phyloP scores from a whole-genome alignment of 352 stramenopile species.

The Phytophthora chlamydospora region DNA sequence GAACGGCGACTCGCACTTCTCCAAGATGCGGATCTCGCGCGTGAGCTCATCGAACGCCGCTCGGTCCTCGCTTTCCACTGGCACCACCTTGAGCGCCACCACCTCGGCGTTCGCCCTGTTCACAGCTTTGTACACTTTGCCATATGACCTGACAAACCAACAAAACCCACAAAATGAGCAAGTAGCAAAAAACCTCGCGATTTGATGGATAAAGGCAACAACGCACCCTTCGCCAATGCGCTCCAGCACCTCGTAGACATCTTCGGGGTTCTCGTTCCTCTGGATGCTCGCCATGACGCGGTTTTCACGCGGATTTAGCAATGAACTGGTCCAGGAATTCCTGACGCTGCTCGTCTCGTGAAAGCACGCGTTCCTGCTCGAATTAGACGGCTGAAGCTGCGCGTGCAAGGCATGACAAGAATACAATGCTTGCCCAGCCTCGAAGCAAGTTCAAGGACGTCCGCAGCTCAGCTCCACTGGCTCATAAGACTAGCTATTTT shows the following conservation, averaged over 20 bases:
- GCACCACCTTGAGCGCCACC: conserved; percentile 87
- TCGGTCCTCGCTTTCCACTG: conserved; percentile 77
- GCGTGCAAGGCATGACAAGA: conserved; percentile 2
- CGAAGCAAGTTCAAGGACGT: conserved; percentile 22
- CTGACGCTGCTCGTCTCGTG: not conserved
- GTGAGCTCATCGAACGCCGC: conserved; percentile 65
- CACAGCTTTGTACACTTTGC: conserved; percentile 86
- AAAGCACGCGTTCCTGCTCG: conserved; percentile 10
- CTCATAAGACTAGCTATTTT: conserved; percentile 33
- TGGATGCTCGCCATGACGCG: conserved; percentile 65
- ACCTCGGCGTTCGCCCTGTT: conserved; percentile 61
- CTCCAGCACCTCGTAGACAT: conserved; percentile 78
- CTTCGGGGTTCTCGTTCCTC: conserved; percentile 68
- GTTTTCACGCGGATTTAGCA: conserved; percentile 21
- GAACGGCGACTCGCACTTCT: conserved; percentile 79
- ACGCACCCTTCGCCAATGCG: conserved; percentile 75
- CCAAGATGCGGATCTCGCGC: conserved; percentile 88
- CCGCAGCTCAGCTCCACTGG: not conserved
- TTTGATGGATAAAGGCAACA: conserved; percentile 6
- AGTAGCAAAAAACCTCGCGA: conserved; percentile 1
- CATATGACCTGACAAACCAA: conserved; percentile 62
- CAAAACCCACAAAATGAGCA: conserved; percentile 16
- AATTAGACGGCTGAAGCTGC: conserved; percentile 24
- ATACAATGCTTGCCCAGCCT: not conserved
- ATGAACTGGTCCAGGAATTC: not conserved